These are phyloP conservation scores for Penicillium palitans DNA, from an alignment of 2,329 filamentous ascomycete species.

Conservation along the genomic window DNA sequence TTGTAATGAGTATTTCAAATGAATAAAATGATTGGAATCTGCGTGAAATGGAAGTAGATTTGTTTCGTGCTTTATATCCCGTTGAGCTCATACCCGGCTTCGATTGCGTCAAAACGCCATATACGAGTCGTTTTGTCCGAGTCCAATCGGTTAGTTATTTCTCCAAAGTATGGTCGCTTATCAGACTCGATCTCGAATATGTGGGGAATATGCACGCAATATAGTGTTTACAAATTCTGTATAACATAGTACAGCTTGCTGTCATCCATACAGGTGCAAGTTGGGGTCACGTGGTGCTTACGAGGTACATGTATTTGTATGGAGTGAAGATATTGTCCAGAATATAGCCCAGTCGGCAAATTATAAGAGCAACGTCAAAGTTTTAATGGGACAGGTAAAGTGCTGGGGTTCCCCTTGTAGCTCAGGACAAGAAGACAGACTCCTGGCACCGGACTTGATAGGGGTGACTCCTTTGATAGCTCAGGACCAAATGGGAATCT, in stretches of 20 bases:
- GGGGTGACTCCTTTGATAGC: no score
- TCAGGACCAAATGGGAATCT: no score
- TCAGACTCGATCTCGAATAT: not conserved
- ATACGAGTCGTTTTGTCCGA: no score
- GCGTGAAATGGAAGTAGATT: not conserved
- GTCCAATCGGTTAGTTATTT: not conserved
- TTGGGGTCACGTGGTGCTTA: not conserved
- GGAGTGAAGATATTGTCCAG: not conserved
- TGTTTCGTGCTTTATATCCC: not conserved
- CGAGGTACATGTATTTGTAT: not conserved
- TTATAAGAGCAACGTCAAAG: no score
- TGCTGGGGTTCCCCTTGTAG: no score
- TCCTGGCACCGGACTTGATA: no score
- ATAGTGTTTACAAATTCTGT: not conserved
- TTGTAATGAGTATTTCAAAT: no score
- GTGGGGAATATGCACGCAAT: not conserved
- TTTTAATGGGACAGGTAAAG: no score
- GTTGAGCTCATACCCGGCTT: not conserved
- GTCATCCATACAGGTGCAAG: not conserved
- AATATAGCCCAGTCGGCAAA: no score
- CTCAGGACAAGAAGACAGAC: no score
- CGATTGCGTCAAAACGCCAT: slow-evolving; percentile 3
- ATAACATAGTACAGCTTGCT: not conserved
- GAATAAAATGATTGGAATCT: not conserved
- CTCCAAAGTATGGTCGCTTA: not conserved